Base-by-base conservation (phyloP, 352 stramenopile species). In the Globisporangium okanoganense region DNA sequence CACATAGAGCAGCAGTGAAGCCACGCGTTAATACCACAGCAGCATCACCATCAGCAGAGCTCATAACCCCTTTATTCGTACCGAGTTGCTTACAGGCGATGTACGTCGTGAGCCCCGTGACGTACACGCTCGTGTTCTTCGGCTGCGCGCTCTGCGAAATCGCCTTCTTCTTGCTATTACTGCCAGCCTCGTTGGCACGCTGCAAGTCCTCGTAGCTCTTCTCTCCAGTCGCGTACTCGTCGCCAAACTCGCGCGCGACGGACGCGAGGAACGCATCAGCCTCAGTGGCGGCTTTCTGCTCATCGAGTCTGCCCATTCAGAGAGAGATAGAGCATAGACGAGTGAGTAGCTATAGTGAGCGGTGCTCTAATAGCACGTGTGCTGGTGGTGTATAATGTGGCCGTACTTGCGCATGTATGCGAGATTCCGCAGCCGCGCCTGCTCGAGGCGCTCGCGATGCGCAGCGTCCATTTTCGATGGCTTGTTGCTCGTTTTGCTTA, bases 31-130 rank as follows among this genome's bases (percentile, higher is more conserved):
- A 22, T 45, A n/a, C 38, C 4, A 22, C 40, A n/a, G 40, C 9
- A 59, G 20, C 59, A 45, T 40, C 18, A 3, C 38, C 6, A 51
- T 22, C 14, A 18, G n/a, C 27, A 31, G 20, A 22, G 5, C 16
- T 31, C 25, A 10, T 9, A 9, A n/a, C n/a, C n/a, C n/a, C n/a
- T n/a, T n/a, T n/a, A n/a, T n/a, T 40, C 68, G 6, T 60, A 94
- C 85, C 86, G 12, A 95, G 71, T 57, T 95, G 86, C 55, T 81
- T 82, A 61, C 86, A 94, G 14, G 86, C 84, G 67, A 91, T 82
- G 58, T 92, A 93, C 47, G 84, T 92, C 20, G 77, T 79, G 9
- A 95, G 74, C 0, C 86, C 84, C 12, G 80, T 88, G 58, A 95
- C 54, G 61, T 95, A 95, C 24, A 94, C 76, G 64, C 85, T 91